Evolutionary conservation across 2,329 filamentous ascomycete species (phyloP).

Genomic region (Didymella sp.): DNA sequence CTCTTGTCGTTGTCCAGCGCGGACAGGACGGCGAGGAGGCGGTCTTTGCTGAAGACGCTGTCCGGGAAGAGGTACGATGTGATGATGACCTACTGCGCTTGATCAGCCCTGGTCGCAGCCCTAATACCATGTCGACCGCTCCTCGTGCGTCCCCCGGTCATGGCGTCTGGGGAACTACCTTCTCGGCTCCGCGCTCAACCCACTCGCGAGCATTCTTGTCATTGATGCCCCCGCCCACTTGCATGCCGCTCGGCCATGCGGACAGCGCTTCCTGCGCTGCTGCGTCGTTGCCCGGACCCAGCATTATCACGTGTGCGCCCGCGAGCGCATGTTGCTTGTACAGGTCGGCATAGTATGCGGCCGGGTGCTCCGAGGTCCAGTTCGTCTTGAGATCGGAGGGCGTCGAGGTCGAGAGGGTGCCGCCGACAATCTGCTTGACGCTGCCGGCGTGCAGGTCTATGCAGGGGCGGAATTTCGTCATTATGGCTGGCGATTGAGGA

Average conservation of each 20-base stretch:
- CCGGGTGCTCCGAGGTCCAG: constrained; percentile 83
- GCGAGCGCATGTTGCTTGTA: constrained; percentile 77
- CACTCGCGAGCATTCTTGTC: constrained; percentile 83
- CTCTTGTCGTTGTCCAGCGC: constrained; percentile 75
- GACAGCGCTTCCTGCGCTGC: constrained; percentile 78
- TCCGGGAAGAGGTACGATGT: constrained; percentile 93
- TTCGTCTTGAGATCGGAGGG: constrained; percentile 76
- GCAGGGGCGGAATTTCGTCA: constrained; percentile 95
- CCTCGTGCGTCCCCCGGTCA: background rate
- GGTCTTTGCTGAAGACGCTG: constrained; percentile 78
- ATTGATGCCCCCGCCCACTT: constrained; percentile 93
- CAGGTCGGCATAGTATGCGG: constrained; percentile 79
- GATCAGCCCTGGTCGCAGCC: constrained; percentile 21
- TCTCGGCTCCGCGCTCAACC: constrained; percentile 87
- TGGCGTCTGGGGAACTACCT: constrained; percentile 63
- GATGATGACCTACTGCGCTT: constrained; percentile 80
- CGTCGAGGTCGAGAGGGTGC: constrained; percentile 67
- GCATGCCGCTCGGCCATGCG: constrained; percentile 80
- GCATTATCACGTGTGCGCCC: constrained; percentile 95
- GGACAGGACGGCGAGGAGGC: constrained; percentile 75
- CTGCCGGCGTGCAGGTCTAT: constrained; percentile 97
- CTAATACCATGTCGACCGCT: background rate
- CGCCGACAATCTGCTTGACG: constrained; percentile 98
- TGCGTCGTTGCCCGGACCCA: constrained; percentile 84
- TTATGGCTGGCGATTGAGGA: constrained; percentile 47